Base-by-base conservation (phyloP, 768 basidiomycete species). In the Boletus edulis region DNA sequence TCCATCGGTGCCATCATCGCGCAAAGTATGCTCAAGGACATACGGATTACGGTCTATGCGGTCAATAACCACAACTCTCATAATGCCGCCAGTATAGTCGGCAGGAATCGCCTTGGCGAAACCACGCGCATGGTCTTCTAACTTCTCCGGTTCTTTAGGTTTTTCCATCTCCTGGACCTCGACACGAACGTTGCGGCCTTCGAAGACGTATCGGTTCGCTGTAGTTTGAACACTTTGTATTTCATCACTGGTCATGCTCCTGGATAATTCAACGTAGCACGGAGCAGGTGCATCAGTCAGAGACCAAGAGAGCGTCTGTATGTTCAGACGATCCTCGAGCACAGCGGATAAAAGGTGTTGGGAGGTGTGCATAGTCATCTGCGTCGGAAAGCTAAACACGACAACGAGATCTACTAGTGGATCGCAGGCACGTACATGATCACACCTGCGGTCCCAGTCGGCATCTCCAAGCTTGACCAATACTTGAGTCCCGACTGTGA, bases 281-380 rank as follows among this genome's bases (percentile, higher is more conserved):
- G 87, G 86, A 7, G 77, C 69, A 8, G 91, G 88, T 59, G 76
- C 82, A 17, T 76, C 72, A 0, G 86, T 85, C 52, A 92, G 75
- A n/a, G 88, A 87, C 91, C 91, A 93, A 2, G 87, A 86, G 20
- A 91, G 77, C 3, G 91, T 93, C 8, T 83, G 82, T 27, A 91
- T 75, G 32, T 80, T 69, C 38, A 89, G 75, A 4, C 72, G 73
- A 22, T 77, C 75, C 63, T 92, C 89, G 5, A 93, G 76, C n/a
- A 91, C 76, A 1, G 90, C 89, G 14, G 90, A 91, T 22, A 93
- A 79, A 42, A 91, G 76, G 58, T 92, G 91, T 63, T 93, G 91
- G 0, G 87, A 86, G 1, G 90, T 91, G 68, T 94, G 91, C 81
- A 90, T 83, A 15, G 84, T 81, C 86, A 89, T 89, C 87, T 90